These are phyloP conservation scores for Pezicula carpinea DNA, from an alignment of 2,329 filamentous ascomycete species.

Conservation along the genomic window DNA sequence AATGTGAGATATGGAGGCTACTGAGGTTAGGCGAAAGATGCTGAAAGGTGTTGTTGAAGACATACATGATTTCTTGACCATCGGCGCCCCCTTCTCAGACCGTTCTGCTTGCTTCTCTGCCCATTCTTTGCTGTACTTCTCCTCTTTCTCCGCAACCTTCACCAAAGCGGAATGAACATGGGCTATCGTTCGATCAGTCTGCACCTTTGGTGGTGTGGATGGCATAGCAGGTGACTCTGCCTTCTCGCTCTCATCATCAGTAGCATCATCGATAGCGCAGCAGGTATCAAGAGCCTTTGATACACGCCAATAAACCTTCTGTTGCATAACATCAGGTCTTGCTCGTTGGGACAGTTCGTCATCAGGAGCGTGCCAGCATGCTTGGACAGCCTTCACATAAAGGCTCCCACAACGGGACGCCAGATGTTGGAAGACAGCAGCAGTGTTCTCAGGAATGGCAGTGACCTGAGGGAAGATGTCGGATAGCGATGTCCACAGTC, in stretches of 20 bases:
- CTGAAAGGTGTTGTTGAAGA: background rate
- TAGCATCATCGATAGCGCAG: conserved; percentile 55
- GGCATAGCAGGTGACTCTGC: conserved; percentile 37
- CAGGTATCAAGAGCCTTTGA: conserved; percentile 50
- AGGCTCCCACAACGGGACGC: conserved; percentile 60
- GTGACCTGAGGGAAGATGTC: conserved; percentile 24
- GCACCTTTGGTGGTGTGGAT: conserved; percentile 12
- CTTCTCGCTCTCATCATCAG: conserved; percentile 46
- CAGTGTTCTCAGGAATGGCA: conserved; percentile 21
- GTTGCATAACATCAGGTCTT: conserved; percentile 48
- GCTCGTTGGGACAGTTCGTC: conserved; percentile 46
- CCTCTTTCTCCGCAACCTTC: background rate
- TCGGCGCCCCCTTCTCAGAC: conserved; percentile 19
- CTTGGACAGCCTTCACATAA: conserved; percentile 70
- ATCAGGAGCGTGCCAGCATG: conserved; percentile 68
- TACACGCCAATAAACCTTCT: conserved; percentile 51
- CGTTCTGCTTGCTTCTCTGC: conserved; percentile 12
- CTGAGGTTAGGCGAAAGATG: background rate
- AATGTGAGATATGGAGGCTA: conserved; percentile 13
- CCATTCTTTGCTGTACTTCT: background rate
- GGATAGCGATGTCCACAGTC: conserved; percentile 64
- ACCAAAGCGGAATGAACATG: background rate
- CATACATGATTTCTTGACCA: conserved; percentile 15
- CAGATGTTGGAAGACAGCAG: conserved; percentile 22
- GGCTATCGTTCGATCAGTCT: background rate